Evolutionary conservation across 1,284 basidiomycete species (phyloP), one percentile per base, ranked within the genome.

Genomic region (Uromyces viciae-fabae): DNA sequence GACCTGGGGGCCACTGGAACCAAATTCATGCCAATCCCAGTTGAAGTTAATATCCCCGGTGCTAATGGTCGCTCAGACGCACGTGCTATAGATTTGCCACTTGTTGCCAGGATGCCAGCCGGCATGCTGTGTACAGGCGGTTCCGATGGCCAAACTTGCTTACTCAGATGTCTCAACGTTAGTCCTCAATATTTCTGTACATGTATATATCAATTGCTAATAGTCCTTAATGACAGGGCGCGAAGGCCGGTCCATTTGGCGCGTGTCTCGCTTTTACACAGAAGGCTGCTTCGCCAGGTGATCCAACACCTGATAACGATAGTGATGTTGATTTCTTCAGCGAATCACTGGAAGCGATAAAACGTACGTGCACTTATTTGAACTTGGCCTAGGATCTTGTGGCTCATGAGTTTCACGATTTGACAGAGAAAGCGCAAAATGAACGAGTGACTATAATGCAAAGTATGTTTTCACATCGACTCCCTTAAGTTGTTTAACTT

Each of bases 261-360:
- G 79, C 71, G 4, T 81, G 79, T 68, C 46, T 81, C 14, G 79
- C 72, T 22, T 81, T 81, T 49, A 81, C 79, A 9, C 79, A 81
- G 28, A 80, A 64, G 43, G 25, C 69, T 46, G 43, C n/a, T 31
- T 38, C 49, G 31, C 36, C 42, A 9, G 56, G 49, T 17, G 73
- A 72, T 36, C 78, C 78, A 25, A 49, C 73, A 22, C 54, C 78
- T 1, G n/a, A n/a, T n/a, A n/a, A n/a, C n/a, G n/a, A n/a, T n/a
- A 11, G 54, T 19, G 78, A 72, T 52, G 69, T 54, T 31, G 78
- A 80, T 17, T 46, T 64, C 8, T 80, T 73, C 33, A 62, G 54
- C 42, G 54, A 42, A 19, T 68, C 58, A 11, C 42, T 58, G 3
- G 54, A 66, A 19, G 22, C 56, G 14, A 31, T 80, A 14, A 58